Percentiles rank a stretch among this genome's conserved stretches.
Evolutionary conservation across 1,139 yeast species (phyloP).

Genomic region (Kazachstania sp.): DNA sequence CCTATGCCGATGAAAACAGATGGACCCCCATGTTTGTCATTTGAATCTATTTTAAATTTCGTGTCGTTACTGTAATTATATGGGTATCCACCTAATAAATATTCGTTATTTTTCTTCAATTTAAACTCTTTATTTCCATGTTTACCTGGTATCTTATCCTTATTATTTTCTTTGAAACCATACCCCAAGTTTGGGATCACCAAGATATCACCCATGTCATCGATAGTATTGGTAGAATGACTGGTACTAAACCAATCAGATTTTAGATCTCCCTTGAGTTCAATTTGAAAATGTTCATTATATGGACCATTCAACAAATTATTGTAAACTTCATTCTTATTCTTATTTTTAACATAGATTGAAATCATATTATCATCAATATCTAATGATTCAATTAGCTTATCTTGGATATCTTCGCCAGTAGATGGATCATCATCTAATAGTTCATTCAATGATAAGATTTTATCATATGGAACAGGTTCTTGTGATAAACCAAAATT

Average conservation of each 20-base stretch:
- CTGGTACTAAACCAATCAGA: slow-evolving; percentile 54
- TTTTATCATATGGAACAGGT: neutral
- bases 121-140: neutral
- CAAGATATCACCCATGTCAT: neutral
- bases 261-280: slow-evolving; percentile 44
- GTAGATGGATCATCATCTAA: neutral
- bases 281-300: slow-evolving; percentile 39
- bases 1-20: neutral
- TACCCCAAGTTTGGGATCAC: neutral
- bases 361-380: slow-evolving; percentile 36
- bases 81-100: neutral
- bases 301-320: neutral
- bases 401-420: neutral
- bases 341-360: neutral
- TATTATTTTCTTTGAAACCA: neutral
- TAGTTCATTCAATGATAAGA: slow-evolving; percentile 26
- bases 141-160: neutral
- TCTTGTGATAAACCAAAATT: slow-evolving; percentile 64
- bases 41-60: neutral
- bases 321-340: slow-evolving; percentile 4
- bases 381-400: slow-evolving; percentile 19
- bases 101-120: neutral
- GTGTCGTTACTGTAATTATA: neutral
- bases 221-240: neutral
- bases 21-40: neutral